A percentile compares a stretch with the other conserved stretches of the same genome.
Conservation (phyloP, 805 yeast species). For the Saccharomyces paradoxus region DNA sequence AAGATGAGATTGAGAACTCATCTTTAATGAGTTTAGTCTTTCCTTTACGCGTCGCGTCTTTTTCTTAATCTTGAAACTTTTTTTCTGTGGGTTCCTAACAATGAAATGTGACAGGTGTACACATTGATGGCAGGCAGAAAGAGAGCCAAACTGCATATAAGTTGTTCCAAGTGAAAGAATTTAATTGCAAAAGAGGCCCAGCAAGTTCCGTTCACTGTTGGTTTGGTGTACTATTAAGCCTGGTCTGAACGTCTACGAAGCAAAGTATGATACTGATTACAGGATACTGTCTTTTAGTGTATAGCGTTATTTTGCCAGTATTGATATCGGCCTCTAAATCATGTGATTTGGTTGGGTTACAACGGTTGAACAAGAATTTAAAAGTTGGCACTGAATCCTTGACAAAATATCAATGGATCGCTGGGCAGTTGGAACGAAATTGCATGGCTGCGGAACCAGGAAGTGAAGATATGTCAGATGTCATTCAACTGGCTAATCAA, state of each 20-base stretch:
- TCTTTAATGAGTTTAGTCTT: background rate
- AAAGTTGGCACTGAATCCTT: background rate
- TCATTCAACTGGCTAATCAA: constrained; percentile 16
- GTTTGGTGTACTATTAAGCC: background rate
- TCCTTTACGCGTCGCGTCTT: background rate
- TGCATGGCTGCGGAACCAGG: background rate
- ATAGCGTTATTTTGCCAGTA: background rate
- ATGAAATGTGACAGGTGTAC: background rate
- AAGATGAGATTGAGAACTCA: background rate
- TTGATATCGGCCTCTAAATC: background rate
- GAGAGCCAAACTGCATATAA: background rate
- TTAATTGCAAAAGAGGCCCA: background rate
- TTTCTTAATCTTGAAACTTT: background rate
- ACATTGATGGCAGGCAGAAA: background rate
- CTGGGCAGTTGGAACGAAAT: background rate
- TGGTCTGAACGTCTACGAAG: background rate
- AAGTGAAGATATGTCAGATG: background rate
- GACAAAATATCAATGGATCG: background rate
- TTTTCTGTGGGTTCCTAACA: background rate
- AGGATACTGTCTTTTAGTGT: background rate
- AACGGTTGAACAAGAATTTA: background rate
- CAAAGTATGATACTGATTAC: background rate
- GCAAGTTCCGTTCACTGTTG: background rate
- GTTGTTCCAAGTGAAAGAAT: background rate
- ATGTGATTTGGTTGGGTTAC: background rate